Percentiles rank a stretch among this genome's conserved stretches.
Conservation (phyloP, 768 basidiomycete genomes). For the Xerocomellus amylosporus region DNA sequence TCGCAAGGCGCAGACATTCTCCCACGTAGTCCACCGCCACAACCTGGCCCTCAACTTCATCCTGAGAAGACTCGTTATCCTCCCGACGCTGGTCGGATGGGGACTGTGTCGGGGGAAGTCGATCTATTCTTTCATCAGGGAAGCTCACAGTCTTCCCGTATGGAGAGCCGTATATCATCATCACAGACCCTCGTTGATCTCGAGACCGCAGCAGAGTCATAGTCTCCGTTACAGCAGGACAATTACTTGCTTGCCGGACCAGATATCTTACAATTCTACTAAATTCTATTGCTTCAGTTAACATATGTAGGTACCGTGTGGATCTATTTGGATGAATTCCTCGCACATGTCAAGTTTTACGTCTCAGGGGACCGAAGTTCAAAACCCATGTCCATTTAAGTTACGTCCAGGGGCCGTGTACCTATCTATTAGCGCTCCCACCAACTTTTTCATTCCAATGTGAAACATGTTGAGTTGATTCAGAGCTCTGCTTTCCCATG, state of each 20-base stretch:
- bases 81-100: slow-evolving; percentile 36
- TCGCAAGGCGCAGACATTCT: slow-evolving; percentile 31
- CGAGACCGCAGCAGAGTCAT: slow-evolving; percentile 22
- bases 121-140: slow-evolving; percentile 27
- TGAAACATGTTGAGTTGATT: not conserved
- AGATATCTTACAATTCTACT: slow-evolving; percentile 28
- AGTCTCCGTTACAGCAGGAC: slow-evolving; percentile 10
- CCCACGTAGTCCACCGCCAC: slow-evolving; percentile 33
- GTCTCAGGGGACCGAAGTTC: not conserved
- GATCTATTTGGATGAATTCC: slow-evolving; percentile 15
- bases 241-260: slow-evolving; percentile 10
- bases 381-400: not conserved
- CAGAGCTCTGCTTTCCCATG: not conserved
- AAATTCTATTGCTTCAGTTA: slow-evolving; percentile 34
- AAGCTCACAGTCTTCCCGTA: slow-evolving; percentile 29
- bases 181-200: slow-evolving; percentile 32
- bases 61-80: slow-evolving; percentile 47
- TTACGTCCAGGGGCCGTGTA: not conserved
- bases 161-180: slow-evolving; percentile 27
- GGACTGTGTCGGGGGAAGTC: slow-evolving; percentile 19
- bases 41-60: slow-evolving; percentile 25
- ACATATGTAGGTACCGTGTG: slow-evolving; percentile 20
- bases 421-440: not conserved
- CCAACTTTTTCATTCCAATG: slow-evolving; percentile 1
- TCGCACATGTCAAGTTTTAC: slow-evolving; percentile 11